Evolutionary conservation across 176 grass and related monocot genomes (phyloP).

Genomic region (Stipa capillata): DNA sequence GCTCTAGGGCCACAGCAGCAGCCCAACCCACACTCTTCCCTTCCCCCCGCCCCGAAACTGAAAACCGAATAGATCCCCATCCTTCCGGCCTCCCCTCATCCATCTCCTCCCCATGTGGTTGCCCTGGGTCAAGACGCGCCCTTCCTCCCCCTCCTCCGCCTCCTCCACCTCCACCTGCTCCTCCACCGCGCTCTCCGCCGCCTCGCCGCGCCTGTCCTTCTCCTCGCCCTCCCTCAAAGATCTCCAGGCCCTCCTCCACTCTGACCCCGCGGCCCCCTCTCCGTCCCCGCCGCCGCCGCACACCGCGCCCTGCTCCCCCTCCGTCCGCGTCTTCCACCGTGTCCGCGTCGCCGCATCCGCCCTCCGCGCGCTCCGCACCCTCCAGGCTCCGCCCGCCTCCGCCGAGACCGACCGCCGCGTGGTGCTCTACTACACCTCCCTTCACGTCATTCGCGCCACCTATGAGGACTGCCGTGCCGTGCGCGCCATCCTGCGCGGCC

Average conservation of each 20-base stretch:
- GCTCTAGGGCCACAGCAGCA: background rate
- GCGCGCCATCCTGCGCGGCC: constrained; percentile 48
- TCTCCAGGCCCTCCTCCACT: constrained; percentile 45
- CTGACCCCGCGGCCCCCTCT: constrained; percentile 11
- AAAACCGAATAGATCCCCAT: constrained; percentile 32
- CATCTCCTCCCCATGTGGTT: constrained; percentile 54
- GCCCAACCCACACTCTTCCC: background rate
- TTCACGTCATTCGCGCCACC: constrained; percentile 50
- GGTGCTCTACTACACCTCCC: constrained; percentile 73
- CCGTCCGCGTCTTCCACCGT: constrained; percentile 49
- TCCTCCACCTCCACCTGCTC: background rate
- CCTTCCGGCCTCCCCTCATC: background rate
- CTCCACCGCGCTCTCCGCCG: constrained; percentile 14
- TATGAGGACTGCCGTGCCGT: constrained; percentile 63
- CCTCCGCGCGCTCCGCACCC: constrained; percentile 40
- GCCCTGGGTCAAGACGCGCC: constrained; percentile 56
- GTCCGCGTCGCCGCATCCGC: constrained; percentile 45
- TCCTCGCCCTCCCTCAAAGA: constrained; percentile 60
- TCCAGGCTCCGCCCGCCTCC: constrained; percentile 10
- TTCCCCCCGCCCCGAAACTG: background rate
- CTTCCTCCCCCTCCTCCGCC: constrained; percentile 18
- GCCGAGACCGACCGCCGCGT: constrained; percentile 44
- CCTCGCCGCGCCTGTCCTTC: constrained; percentile 44
- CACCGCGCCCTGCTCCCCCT: constrained; percentile 6
- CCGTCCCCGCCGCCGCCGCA: background rate